A percentile compares a stretch with the other conserved stretches of the same genome.
Conservation (phyloP, 2,329 filamentous ascomycete species). For the Pestalotiopsis sp. region DNA sequence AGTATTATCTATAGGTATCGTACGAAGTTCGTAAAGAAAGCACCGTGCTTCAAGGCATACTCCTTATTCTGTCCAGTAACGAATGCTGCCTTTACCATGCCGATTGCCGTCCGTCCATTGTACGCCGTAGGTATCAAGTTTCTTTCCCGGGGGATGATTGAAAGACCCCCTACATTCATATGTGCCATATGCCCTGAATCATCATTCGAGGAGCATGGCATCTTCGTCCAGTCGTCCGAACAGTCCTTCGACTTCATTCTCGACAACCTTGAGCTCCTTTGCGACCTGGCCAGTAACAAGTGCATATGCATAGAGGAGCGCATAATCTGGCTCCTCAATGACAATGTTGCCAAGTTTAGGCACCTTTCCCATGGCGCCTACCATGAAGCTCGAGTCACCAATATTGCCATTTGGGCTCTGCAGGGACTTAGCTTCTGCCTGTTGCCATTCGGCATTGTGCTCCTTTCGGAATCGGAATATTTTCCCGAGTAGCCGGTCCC, state of each 20-base stretch:
- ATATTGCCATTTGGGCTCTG: conserved; percentile 18
- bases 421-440: not conserved
- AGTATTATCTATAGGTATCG: not conserved
- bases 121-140: not conserved
- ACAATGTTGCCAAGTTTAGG: conserved; percentile 35
- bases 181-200: not conserved
- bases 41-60: not conserved
- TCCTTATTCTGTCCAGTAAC: not conserved
- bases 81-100: not conserved
- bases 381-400: conserved; percentile 17
- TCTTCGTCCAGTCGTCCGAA: conserved; percentile 67
- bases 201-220: conserved; percentile 56
- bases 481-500: conserved; percentile 83
- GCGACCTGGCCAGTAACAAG: conserved; percentile 69
- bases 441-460: conserved; percentile 37
- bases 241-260: conserved; percentile 62
- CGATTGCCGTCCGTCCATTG: not conserved
- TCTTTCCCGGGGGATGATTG: not conserved
- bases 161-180: not conserved
- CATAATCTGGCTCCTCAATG: conserved; percentile 80
- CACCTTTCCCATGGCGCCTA: conserved; percentile 22
- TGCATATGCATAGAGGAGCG: conserved; percentile 88
- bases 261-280: conserved; percentile 63
- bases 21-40: not conserved
- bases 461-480: conserved; percentile 85